Conservation (phyloP, 805 yeast genomes). For the Saccharomycopsis sp. region DNA sequence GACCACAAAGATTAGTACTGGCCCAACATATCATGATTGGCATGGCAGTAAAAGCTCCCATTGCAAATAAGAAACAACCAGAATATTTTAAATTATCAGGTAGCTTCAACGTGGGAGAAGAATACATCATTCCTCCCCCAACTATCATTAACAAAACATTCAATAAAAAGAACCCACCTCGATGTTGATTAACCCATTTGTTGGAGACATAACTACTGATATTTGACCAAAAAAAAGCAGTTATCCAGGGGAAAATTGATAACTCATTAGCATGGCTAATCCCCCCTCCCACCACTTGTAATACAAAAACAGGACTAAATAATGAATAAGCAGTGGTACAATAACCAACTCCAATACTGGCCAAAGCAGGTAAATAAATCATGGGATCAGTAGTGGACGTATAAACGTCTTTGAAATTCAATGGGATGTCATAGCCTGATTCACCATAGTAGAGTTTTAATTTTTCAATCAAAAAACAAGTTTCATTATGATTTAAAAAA, state of each 20-base stretch:
- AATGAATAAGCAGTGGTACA: slow-evolving; percentile 68
- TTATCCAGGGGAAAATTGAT: slow-evolving; percentile 46
- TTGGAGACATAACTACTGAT: slow-evolving; percentile 28
- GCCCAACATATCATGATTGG: slow-evolving; percentile 60
- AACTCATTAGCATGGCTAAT: slow-evolving; percentile 28
- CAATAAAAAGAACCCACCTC: slow-evolving; percentile 33
- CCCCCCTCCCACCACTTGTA: slow-evolving; percentile 56
- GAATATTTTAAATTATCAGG: slow-evolving; percentile 38
- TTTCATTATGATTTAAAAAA: slow-evolving; percentile 40
- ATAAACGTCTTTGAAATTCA: slow-evolving; percentile 33
- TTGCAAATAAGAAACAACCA: slow-evolving; percentile 38
- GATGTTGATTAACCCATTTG: slow-evolving; percentile 26
- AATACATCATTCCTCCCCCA: slow-evolving; percentile 44
- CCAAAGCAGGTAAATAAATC: slow-evolving; percentile 45
- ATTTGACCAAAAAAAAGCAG: slow-evolving; percentile 9
- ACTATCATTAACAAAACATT: slow-evolving; percentile 30
- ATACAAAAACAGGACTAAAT: slow-evolving; percentile 58
- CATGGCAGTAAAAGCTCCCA: slow-evolving; percentile 58
- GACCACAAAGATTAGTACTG: slow-evolving; percentile 29
- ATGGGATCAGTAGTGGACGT: slow-evolving; percentile 47
- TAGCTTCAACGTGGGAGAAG: slow-evolving; percentile 24
- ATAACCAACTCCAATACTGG: slow-evolving; percentile 53
- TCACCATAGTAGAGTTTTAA: slow-evolving; percentile 41
- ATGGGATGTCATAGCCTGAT: slow-evolving; percentile 41
- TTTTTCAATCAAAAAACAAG: slow-evolving; percentile 44